Evolutionary conservation across 345 rosid species (phyloP), one percentile per base, ranked within the genome.

Genomic region (Camelina laxa): DNA sequence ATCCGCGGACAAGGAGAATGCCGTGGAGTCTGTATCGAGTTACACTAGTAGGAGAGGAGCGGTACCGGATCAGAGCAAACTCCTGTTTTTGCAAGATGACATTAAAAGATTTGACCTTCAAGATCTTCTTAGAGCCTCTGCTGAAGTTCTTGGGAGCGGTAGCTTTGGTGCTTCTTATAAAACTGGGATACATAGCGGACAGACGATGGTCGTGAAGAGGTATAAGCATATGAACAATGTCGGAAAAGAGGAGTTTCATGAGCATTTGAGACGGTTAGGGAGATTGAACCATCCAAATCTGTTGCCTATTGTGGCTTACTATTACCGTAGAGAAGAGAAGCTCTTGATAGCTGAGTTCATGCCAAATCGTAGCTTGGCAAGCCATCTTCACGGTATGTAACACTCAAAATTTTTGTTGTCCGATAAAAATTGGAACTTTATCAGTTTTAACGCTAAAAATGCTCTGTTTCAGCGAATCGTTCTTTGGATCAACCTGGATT

Each of bases 141-240:
- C 97, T 6, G 92, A 91, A 73, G 90, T 91, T 33, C 70, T 91
- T 72, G 97, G 97, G 33, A 91, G 97, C 67, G 97, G 94, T 57
- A 87, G 87, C 30, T 91, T 87, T 57, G 94, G 97, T 27, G 83
- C 92, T 63, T 89, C 97, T 3, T 91, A 87, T 55, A 91, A 91
- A 72, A 88, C 97, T 0, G 80, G 66, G 7, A 81, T 86, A 30
- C 30, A 36, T 55, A 53, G 44, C 2, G 87, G 84, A 6, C 65
- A 65, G 45, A 60, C 80, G 1, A n/a, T 86, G 54, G 97, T 91
- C 45, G 97, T 89, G 57, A 91, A 91, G 86, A 84, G 92, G 84
- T 91, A 88, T 54, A 85, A 87, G 69, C 88, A 87, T 60, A 91
- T 90, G 96, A 90, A 78, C 69, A 82, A 80, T 33, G 83, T 88